Percentiles rank a stretch among this genome's conserved stretches.
Evolutionary conservation across 108 stramenopile species (phyloP).

Genomic region (Pseudonitzschia pungens): DNA sequence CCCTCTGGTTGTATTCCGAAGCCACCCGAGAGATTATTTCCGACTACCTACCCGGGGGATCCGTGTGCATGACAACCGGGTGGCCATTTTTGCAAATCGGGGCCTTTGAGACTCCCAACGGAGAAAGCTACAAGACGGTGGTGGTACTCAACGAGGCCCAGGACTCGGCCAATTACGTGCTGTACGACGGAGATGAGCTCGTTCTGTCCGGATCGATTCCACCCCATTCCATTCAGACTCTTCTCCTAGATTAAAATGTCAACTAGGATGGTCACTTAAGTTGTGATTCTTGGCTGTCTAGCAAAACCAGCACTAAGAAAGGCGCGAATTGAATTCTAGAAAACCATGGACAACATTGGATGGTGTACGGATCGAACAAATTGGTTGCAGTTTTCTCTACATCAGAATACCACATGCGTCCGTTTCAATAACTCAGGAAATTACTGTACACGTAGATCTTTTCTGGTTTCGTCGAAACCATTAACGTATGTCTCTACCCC

Average conservation of each 20-base stretch:
- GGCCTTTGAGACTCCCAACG: constrained; percentile 68
- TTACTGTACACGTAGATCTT: no score
- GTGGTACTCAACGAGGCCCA: constrained; percentile 77
- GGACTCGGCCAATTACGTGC: constrained; percentile 69
- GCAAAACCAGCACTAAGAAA: not conserved
- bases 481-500: no score
- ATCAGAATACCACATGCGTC: no score
- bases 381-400: no score
- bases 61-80: constrained; percentile 86
- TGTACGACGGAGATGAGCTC: constrained; percentile 51
- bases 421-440: no score
- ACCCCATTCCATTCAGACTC: constrained; percentile 79
- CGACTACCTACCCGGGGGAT: constrained; percentile 36
- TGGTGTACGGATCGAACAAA: no score
- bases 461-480: no score
- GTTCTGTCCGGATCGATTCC: constrained; percentile 75
- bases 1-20: constrained; percentile 53
- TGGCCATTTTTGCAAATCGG: constrained; percentile 90
- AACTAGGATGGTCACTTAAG: not conserved
- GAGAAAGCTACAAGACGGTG: constrained; percentile 50
- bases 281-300: not conserved
- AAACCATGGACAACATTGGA: not conserved
- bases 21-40: constrained; percentile 65
- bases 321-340: not conserved
- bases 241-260: constrained; percentile 33